Evolutionary conservation across 305 asterid species (phyloP).

Genomic region (Solanum aculeatissimum): DNA sequence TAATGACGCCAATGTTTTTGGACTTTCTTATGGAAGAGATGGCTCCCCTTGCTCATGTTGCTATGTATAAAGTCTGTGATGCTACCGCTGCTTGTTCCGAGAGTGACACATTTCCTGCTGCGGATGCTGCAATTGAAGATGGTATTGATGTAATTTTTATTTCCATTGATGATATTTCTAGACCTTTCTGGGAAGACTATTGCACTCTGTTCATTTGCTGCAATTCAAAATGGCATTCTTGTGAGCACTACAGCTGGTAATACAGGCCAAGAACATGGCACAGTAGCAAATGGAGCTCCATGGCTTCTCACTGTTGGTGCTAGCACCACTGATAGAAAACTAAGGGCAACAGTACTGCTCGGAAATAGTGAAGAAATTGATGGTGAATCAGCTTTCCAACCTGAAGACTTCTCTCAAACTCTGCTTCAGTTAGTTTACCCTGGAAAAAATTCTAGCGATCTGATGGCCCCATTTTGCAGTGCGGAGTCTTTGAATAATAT

Average conservation of each 20-base stretch:
- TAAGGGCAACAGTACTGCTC: not conserved
- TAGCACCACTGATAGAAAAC: not conserved
- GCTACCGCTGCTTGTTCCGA: not conserved
- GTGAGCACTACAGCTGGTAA: not conserved
- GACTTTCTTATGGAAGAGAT: slow-evolving; percentile 38
- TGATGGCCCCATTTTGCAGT: not conserved
- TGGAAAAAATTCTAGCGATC: not conserved
- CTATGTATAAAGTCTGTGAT: slow-evolving; percentile 34
- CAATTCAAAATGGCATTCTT: not conserved
- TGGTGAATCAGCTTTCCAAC: slow-evolving; percentile 1
- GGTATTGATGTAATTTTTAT: slow-evolving; percentile 23
- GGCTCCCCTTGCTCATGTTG: slow-evolving; percentile 41
- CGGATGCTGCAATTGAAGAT: slow-evolving; percentile 24
- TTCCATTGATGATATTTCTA: slow-evolving; percentile 13
- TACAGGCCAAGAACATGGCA: not conserved
- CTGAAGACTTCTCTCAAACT: not conserved
- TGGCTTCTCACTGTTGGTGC: slow-evolving; percentile 7
- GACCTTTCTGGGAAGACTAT: not conserved
- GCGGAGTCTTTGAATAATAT: not conserved
- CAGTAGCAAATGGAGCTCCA: slow-evolving; percentile 2
- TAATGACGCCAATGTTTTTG: slow-evolving; percentile 21
- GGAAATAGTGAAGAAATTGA: not conserved
- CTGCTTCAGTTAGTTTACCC: slow-evolving; percentile 14
- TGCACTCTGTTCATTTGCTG: not conserved
- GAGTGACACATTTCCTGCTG: slow-evolving; percentile 16